Evolutionary conservation across 495 filamentous ascomycete genomes (phyloP).

Genomic region (Penicillium crystallinum): DNA sequence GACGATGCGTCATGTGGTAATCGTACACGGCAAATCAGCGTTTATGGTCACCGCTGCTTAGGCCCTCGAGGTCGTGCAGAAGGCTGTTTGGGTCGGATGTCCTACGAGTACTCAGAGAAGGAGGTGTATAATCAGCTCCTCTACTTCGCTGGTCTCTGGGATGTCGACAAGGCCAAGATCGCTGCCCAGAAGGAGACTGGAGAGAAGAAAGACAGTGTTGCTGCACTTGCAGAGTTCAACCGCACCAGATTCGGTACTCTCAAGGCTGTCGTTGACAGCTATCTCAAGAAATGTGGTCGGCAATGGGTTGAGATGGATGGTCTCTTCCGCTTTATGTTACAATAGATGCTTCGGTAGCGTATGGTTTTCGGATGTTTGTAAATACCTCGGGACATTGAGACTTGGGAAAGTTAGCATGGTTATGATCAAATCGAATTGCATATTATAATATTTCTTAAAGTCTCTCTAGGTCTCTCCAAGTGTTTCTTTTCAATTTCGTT

Average conservation of each 20-base stretch:
- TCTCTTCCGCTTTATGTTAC: slow-evolving; percentile 69
- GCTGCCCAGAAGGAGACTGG: slow-evolving; percentile 41
- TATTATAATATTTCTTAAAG: slow-evolving; percentile 10
- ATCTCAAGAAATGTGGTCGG: slow-evolving; percentile 88
- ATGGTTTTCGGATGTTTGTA: slow-evolving; percentile 21
- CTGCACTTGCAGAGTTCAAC: slow-evolving; percentile 75
- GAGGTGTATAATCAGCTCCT: slow-evolving; percentile 90
- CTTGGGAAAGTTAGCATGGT: slow-evolving; percentile 5
- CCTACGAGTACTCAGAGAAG: slow-evolving; percentile 82
- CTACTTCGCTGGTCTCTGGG: slow-evolving; percentile 80
- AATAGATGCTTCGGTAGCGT: slow-evolving; percentile 23
- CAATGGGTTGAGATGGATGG: slow-evolving; percentile 96
- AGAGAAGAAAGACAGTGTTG: slow-evolving; percentile 55
- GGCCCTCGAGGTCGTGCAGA: slow-evolving; percentile 75
- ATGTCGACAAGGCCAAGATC: slow-evolving; percentile 74
- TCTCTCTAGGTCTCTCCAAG: not conserved
- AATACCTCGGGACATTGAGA: slow-evolving; percentile 14
- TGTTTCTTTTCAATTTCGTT: not conserved
- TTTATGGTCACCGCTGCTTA: slow-evolving; percentile 85
- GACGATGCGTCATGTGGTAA: slow-evolving; percentile 82
- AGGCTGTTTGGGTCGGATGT: slow-evolving; percentile 84
- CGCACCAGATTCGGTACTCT: slow-evolving; percentile 68
- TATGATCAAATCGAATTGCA: slow-evolving; percentile 15
- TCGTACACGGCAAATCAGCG: slow-evolving; percentile 84
- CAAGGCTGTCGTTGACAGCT: slow-evolving; percentile 72